A percentile compares a stretch with the other conserved stretches of the same genome.
phyloP scores from a whole-genome alignment of 257 asterid genomes.

The Capsicum rhomboideum region DNA sequence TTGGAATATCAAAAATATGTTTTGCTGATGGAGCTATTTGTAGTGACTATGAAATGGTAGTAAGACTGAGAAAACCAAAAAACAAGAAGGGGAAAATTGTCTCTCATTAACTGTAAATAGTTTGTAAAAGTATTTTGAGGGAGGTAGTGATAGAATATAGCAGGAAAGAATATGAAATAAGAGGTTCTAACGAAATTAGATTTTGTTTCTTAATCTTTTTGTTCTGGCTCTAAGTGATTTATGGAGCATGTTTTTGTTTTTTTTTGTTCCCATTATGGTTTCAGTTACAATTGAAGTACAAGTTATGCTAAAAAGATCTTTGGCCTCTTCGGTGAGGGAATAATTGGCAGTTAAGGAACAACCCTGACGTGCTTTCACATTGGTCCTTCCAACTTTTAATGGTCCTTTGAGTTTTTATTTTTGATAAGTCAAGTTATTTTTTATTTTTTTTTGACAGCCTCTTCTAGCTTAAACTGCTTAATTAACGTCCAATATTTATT shows the following conservation, averaged over 20 bases:
- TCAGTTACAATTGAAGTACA: neutral
- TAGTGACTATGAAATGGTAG: no score
- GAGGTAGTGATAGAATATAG: neutral
- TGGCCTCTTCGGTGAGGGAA: neutral
- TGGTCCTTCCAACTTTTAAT: neutral
- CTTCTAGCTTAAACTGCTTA: neutral
- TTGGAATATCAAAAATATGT: no score
- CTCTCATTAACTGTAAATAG: no score
- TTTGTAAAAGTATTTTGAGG: neutral
- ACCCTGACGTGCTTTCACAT: neutral
- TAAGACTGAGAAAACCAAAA: no score
- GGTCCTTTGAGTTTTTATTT: neutral
- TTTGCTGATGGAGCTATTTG: no score
- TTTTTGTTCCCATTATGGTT: neutral
- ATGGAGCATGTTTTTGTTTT: neutral
- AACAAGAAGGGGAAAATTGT: no score
- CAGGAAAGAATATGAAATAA: neutral
- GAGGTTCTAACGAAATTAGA: neutral
- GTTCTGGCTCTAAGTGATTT: neutral
- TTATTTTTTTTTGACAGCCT: neutral
- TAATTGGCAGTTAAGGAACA: neutral
- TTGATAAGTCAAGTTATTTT: neutral
- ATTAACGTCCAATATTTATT: neutral
- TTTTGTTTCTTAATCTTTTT: neutral
- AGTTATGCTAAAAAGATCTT: neutral